Base-by-base conservation (phyloP, 164 flowering plant species). In the Magnolia kwangsiensis region DNA sequence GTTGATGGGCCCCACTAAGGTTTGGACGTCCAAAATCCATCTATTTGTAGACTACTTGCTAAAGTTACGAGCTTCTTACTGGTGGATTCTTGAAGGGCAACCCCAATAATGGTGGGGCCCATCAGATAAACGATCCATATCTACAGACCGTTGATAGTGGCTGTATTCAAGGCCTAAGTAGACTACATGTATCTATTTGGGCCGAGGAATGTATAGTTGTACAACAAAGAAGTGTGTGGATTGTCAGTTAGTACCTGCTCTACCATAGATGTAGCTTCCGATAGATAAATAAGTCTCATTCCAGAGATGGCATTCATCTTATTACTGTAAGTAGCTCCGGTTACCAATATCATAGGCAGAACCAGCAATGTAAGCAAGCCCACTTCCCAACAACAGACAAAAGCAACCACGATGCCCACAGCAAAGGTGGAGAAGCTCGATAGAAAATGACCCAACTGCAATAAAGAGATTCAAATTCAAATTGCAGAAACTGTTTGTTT, bases 371-470 rank as follows among this genome's bases (percentile, higher is more conserved):
- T 76, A 8, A 90, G 85, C 68, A 90, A 74, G 29, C 88, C 80
- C 63, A 89, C 89, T 87, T 91, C 82, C 92, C 96, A 90, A 69
- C 84, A 79, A 74, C 90, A 81, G 58, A 85, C 81, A 58, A 81
- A 80, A 71, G 93, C 93, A 72, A 90, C 84, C 65, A 90, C 18
- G 67, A 88, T 76, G 27, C 92, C 92, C 21, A 80, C 77, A 31
- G 87, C 79, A 84, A 89, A 91, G 14, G 89, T 86, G 50, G 89
- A 84, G 1, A 85, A 77, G 83, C 88, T 67, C 59, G 92, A 80
- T 16, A 87, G 69, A 68, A 89, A 90, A 81, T 91, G 93, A 27
- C 92, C 91, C 85, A 90, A 65, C 93, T 91, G 84, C 71, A 58
- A 74, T 59, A 11, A 14, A 61, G 65, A 65, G 14, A 37, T 13